A percentile compares a stretch with the other conserved stretches of the same genome.
These are phyloP conservation scores for Stachybotrys elegans DNA, from an alignment of 2,329 filamentous ascomycete genomes.

Conservation along the genomic window DNA sequence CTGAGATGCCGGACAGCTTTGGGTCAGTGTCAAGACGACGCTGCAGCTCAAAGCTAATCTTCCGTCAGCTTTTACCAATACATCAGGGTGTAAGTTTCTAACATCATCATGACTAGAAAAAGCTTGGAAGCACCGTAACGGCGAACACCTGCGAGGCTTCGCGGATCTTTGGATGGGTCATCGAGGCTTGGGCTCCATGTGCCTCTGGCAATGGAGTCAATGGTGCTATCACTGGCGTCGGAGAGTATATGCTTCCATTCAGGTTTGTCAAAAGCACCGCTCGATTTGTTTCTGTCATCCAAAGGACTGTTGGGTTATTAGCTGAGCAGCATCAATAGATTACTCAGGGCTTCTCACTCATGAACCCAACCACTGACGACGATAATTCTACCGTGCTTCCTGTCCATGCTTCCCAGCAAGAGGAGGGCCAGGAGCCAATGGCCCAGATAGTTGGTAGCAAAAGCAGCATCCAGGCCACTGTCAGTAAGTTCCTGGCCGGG, in stretches of 20 bases:
- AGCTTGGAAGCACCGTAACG: constrained; percentile 34
- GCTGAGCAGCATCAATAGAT: no score
- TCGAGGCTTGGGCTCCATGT: constrained; percentile 26
- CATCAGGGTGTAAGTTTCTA: no score
- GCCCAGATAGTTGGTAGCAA: constrained; percentile 26
- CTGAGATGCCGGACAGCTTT: constrained; percentile 25
- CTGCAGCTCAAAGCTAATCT: no score
- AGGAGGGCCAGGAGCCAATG: constrained; percentile 24
- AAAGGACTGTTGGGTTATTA: neutral
- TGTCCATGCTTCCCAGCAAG: constrained; percentile 26
- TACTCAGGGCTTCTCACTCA: constrained; percentile 21
- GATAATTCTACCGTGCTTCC: constrained; percentile 19
- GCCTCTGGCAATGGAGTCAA: constrained; percentile 25
- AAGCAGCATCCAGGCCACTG: constrained; percentile 25
- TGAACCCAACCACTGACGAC: constrained; percentile 26
- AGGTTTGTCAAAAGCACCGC: constrained; percentile 5
- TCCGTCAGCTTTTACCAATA: no score
- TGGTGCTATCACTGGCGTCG: neutral
- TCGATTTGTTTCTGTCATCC: neutral
- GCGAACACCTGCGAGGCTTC: constrained; percentile 24
- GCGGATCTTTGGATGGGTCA: constrained; percentile 15
- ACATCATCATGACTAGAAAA: constrained; percentile 24
- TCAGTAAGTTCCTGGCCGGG: constrained; percentile 17
- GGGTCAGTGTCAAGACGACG: constrained; percentile 26
- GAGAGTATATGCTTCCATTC: constrained; percentile 12